A percentile compares a stretch with the other conserved stretches of the same genome.
Conservation (phyloP, 768 basidiomycete species). For the Kwoniella bestiolae region DNA sequence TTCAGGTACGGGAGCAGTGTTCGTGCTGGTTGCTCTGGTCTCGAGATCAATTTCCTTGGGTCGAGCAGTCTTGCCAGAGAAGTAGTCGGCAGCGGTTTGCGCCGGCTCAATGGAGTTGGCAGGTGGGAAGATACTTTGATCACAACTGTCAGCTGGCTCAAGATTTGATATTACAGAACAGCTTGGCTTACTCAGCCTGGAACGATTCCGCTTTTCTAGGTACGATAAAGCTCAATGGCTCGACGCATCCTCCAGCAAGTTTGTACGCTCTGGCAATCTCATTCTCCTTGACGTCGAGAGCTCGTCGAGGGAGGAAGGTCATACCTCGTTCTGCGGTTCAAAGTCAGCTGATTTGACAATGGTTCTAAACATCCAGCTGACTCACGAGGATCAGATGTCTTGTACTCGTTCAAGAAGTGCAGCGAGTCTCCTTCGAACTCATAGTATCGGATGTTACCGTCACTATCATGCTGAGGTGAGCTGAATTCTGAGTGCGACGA, state of each 20-base stretch:
- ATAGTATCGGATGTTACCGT: constrained; percentile 89
- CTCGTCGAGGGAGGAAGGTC: constrained; percentile 92
- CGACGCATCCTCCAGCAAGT: constrained; percentile 71
- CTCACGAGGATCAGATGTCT: constrained; percentile 77
- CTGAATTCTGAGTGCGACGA: neutral
- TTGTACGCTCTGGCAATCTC: constrained; percentile 97
- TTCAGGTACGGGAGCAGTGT: constrained; percentile 49
- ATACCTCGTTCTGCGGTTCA: constrained; percentile 73
- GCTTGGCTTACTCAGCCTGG: constrained; percentile 71
- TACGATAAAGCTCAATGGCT: constrained; percentile 93
- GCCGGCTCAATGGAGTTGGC: constrained; percentile 81
- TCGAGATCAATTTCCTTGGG: constrained; percentile 80
- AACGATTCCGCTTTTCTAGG: constrained; percentile 92
- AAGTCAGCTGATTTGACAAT: neutral
- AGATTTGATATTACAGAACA: neutral
- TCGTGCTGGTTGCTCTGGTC: constrained; percentile 61
- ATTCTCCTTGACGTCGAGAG: constrained; percentile 84
- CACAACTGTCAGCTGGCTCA: constrained; percentile 14
- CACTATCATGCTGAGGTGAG: constrained; percentile 61
- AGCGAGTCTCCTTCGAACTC: constrained; percentile 89
- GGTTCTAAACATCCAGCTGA: neutral
- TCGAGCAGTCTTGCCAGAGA: constrained; percentile 75
- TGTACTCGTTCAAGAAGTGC: constrained; percentile 72
- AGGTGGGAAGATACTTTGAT: constrained; percentile 76
- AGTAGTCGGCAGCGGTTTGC: constrained; percentile 81